Evolutionary conservation across 768 basidiomycete species (phyloP).

Genomic region (Tulasnella calospora): DNA sequence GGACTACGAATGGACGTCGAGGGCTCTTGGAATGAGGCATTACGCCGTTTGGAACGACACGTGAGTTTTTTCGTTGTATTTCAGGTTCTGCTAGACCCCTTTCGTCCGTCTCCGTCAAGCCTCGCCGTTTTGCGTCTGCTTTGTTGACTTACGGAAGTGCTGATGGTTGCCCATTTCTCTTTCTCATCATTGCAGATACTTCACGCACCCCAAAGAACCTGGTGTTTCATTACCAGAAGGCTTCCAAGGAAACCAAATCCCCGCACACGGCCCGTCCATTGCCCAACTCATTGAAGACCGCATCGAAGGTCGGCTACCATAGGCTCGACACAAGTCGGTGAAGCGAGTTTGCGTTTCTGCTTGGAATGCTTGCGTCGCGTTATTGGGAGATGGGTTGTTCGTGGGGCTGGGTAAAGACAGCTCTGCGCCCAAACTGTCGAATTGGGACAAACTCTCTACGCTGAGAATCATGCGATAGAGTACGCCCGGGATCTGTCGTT

Average conservation of each 20-base stretch:
- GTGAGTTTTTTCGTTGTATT: conserved; percentile 15
- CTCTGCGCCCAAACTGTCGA: no score
- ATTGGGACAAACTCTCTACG: background rate
- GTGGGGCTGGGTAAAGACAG: no score
- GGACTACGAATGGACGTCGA: conserved; percentile 80
- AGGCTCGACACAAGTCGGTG: background rate
- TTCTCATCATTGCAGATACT: conserved; percentile 34
- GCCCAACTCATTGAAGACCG: conserved; percentile 70
- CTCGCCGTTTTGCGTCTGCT: background rate
- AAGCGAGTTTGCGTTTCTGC: no score
- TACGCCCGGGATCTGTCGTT: background rate
- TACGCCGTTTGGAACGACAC: conserved; percentile 58
- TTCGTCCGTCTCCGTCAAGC: background rate
- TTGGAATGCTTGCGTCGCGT: no score
- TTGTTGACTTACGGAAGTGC: background rate
- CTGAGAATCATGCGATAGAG: background rate
- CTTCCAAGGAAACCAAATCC: conserved; percentile 76
- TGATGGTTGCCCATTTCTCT: background rate
- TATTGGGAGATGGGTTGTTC: no score
- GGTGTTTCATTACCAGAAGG: conserved; percentile 69
- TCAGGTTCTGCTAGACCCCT: conserved; percentile 7
- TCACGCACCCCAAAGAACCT: conserved; percentile 47
- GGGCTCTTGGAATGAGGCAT: conserved; percentile 67
- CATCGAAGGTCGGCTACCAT: conserved; percentile 37
- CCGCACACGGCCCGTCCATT: conserved; percentile 60